Percentiles rank a stretch among this genome's conserved stretches.
Conservation (phyloP, 495 filamentous ascomycete genomes). For the Elaphomyces granulatus region DNA sequence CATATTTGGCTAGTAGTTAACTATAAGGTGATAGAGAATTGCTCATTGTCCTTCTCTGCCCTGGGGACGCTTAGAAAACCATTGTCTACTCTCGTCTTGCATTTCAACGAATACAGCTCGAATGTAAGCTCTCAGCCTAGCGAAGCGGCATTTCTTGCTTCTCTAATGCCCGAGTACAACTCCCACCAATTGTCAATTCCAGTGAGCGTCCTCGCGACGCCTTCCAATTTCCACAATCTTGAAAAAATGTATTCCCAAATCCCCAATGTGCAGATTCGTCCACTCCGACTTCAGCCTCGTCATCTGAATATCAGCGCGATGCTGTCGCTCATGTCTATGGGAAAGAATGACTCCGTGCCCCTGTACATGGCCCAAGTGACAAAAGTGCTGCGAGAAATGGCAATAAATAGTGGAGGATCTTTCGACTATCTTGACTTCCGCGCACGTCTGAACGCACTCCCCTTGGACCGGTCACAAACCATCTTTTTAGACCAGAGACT, state of each 20-base stretch:
- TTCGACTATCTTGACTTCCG: constrained; percentile 40
- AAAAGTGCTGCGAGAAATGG: constrained; percentile 46
- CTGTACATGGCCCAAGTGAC: constrained; percentile 13
- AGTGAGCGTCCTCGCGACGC: constrained; percentile 48
- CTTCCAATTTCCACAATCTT: constrained; percentile 40
- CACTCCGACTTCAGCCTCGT: constrained; percentile 38
- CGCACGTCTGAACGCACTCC: constrained; percentile 9
- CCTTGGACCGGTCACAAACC: constrained; percentile 15
- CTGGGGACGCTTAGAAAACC: constrained; percentile 30
- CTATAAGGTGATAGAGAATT: constrained; percentile 41
- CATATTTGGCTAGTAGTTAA: background rate
- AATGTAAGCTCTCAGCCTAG: constrained; percentile 37
- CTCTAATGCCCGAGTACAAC: constrained; percentile 18
- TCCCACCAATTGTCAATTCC: constrained; percentile 23
- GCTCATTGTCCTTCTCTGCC: constrained; percentile 25
- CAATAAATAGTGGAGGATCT: constrained; percentile 26
- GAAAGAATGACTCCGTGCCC: constrained; percentile 11
- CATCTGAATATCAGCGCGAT: constrained; percentile 50
- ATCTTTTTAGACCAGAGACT: constrained; percentile 25
- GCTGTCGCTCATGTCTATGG: constrained; percentile 47
- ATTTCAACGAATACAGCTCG: constrained; percentile 47
- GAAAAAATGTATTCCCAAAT: constrained; percentile 26
- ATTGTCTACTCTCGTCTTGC: constrained; percentile 49
- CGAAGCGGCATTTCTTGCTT: constrained; percentile 52
- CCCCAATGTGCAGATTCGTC: constrained; percentile 21